These are phyloP conservation scores for Macrolepiota albuminosa DNA, from an alignment of 768 basidiomycete genomes.

Conservation along the genomic window DNA sequence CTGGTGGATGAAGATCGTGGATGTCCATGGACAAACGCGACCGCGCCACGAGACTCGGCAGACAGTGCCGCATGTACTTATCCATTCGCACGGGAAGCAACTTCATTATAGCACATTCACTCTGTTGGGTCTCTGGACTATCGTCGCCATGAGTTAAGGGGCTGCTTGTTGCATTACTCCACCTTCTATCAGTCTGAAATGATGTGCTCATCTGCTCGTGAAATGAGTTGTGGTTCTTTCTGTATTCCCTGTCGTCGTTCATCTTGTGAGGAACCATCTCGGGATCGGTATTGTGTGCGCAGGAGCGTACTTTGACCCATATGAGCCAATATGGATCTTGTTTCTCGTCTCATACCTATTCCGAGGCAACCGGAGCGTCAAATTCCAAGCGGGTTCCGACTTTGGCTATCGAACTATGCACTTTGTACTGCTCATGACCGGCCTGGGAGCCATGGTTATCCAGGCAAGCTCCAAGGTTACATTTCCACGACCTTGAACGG, in stretches of 20 bases:
- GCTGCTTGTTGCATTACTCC: constrained; percentile 6
- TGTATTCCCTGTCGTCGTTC: constrained; percentile 8
- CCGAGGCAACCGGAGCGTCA: constrained; percentile 77
- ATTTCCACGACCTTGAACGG: background rate
- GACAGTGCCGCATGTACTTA: background rate
- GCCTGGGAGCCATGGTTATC: constrained; percentile 61
- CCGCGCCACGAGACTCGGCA: constrained; percentile 5
- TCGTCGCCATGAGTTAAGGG: constrained; percentile 27
- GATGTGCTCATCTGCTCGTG: background rate
- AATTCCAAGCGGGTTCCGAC: constrained; percentile 71
- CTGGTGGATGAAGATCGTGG: constrained; percentile 70
- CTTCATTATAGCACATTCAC: background rate
- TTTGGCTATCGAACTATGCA: constrained; percentile 73
- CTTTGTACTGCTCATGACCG: constrained; percentile 57
- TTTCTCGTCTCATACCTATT: background rate
- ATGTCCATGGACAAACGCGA: constrained; percentile 31
- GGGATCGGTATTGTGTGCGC: constrained; percentile 68
- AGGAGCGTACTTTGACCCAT: constrained; percentile 77
- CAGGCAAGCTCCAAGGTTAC: constrained; percentile 37
- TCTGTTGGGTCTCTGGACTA: constrained; percentile 24
- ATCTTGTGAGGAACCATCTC: constrained; percentile 38
- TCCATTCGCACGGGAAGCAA: constrained; percentile 26
- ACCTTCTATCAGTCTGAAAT: constrained; percentile 3
- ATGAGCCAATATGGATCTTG: constrained; percentile 19
- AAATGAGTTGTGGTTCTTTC: background rate